These are phyloP conservation scores for Collariella sp. DNA, from an alignment of 495 filamentous ascomycete genomes.

Conservation along the genomic window DNA sequence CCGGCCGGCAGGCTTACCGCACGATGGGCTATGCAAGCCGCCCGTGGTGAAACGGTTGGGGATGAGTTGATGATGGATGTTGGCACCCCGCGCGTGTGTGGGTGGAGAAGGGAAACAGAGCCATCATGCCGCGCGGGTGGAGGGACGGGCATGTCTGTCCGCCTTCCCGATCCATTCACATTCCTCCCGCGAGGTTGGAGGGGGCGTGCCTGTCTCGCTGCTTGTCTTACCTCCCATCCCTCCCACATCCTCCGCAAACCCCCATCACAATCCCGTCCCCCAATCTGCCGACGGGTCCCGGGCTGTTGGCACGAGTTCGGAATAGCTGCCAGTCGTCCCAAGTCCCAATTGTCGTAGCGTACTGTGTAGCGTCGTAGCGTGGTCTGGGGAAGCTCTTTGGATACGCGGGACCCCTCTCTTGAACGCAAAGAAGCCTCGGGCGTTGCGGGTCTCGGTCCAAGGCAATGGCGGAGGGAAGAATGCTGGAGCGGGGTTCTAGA, in stretches of 20 bases:
- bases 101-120: neutral
- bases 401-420: no score
- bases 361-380: no score
- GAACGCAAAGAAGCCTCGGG: neutral
- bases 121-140: neutral
- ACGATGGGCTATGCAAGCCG: no score
- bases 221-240: neutral
- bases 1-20: no score
- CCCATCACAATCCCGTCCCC: no score
- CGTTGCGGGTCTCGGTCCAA: neutral
- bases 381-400: no score
- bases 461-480: neutral
- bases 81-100: no score
- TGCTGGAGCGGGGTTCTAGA: neutral
- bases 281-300: neutral
- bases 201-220: neutral
- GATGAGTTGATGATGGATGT: no score
- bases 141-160: neutral
- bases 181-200: neutral
- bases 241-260: neutral
- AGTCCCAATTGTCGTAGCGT: neutral
- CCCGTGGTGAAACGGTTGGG: no score
- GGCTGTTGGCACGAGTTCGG: neutral
- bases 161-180: no score
- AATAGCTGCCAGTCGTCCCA: neutral